A percentile compares a stretch with the other conserved stretches of the same genome.
phyloP scores from a whole-genome alignment of 192 early-diverging fungal genomes.

The Phlyctochytrium bullatum region DNA sequence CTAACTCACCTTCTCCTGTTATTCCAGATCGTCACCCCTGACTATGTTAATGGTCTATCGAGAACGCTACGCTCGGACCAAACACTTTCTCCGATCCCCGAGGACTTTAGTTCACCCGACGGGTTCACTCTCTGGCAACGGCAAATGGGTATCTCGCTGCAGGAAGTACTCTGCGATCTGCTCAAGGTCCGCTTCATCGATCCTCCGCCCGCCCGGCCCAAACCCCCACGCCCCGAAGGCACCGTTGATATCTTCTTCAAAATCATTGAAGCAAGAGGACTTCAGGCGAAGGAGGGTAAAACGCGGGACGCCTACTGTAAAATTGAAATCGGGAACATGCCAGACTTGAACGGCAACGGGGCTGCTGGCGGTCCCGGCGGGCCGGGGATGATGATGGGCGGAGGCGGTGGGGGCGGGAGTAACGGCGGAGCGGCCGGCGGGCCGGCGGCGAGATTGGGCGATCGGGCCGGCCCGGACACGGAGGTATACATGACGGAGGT shows the following conservation, averaged over 20 bases:
- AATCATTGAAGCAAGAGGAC: slow-evolving; percentile 45
- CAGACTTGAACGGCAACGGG: slow-evolving; percentile 13
- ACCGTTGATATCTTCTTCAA: slow-evolving; percentile 45
- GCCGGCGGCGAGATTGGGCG: not conserved
- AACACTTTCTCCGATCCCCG: slow-evolving; percentile 37
- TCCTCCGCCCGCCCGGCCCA: not conserved
- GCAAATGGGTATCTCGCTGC: slow-evolving; percentile 24
- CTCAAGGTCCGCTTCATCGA: slow-evolving; percentile 40
- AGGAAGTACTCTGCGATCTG: slow-evolving; percentile 41
- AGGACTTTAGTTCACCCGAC: slow-evolving; percentile 41
- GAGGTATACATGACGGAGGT: slow-evolving; percentile 46
- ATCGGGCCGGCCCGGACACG: slow-evolving; percentile 10
- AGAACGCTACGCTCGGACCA: slow-evolving; percentile 38
- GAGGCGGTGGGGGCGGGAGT: no score
- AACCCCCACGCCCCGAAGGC: not conserved
- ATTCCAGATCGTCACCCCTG: slow-evolving; percentile 40
- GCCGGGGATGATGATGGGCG: no score
- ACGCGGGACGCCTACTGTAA: slow-evolving; percentile 46
- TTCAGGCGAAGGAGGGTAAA: slow-evolving; percentile 51
- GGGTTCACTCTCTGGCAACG: slow-evolving; percentile 38
- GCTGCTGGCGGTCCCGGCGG: no score
- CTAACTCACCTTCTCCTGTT: not conserved
- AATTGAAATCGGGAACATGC: slow-evolving; percentile 48
- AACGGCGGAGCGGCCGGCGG: no score
- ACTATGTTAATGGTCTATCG: slow-evolving; percentile 44